Base-by-base conservation (phyloP, 2,329 filamentous ascomycete species). In the Huntiella savannae region DNA sequence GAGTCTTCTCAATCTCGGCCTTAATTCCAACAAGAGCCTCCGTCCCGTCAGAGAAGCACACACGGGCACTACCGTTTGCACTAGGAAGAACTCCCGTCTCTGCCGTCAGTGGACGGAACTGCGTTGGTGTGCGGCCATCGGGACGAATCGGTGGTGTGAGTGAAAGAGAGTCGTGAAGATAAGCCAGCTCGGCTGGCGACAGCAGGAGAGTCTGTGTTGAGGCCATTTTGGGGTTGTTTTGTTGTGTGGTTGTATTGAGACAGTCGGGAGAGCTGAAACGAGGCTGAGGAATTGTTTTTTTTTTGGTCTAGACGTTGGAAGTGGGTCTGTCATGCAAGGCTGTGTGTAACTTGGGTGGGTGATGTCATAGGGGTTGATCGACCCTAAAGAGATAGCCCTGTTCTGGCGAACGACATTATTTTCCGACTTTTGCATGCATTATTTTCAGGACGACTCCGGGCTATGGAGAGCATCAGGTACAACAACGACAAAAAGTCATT, bases 21-120 rank as follows among this genome's bases (percentile, higher is more conserved):
- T 96, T 98, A 51, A 95, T 79, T 40, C 91, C 91, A 4, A 95
- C 91, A 51, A 98, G 80, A 5, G 91, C 91, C 62, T 98, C 91
- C 1, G 86, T 93, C 43, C 91, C 91, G 60, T 98, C 91, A 3
- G 86, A 78, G 59, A 96, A 92, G 54, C 88, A 93, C 40, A 98
- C 81, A 33, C 92, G 77, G 50, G 91, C 88, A 62, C 83, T 92
- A 51, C 91, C 91, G 58, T 96, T 93, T 12, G 88, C 81, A 40
- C 79, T 78, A 0, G 91, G 87, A 0, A 98, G 71, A 48, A 96
- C 83, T 49, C 84, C 82, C 46, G 82, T 86, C 66, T 98, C 91
- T 50, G 91, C 91, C 13, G 81, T 76, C 48, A 98, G 68, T 1
- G 88, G 85, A 3, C 91, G 83, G 68, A 96, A 96, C 61, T 95